phyloP scores from a whole-genome alignment of 768 basidiomycete genomes.

The Royoungia palumana region DNA sequence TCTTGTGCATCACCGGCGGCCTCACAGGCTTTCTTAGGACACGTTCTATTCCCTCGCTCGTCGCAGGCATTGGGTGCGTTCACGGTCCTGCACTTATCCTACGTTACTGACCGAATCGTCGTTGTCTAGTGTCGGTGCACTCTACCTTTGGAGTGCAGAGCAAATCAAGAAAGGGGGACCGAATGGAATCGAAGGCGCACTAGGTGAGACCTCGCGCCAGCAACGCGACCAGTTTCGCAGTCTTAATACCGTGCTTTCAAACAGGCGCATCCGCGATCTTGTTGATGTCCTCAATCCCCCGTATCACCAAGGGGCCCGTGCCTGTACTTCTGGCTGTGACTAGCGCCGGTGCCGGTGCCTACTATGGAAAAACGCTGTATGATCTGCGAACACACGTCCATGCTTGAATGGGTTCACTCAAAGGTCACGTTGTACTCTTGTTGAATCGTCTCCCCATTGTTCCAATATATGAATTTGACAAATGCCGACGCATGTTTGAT shows the following conservation, averaged over 20 bases:
- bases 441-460: conserved; percentile 1
- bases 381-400: conserved; percentile 23
- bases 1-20: conserved; percentile 74
- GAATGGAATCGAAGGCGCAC: conserved; percentile 75
- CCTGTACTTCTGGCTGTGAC: conserved; percentile 61
- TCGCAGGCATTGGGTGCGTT: conserved; percentile 75
- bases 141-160: conserved; percentile 79
- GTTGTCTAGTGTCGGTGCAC: conserved; percentile 59
- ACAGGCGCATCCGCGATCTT: conserved; percentile 75
- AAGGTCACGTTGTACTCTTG: conserved; percentile 11
- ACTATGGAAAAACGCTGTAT: conserved; percentile 65
- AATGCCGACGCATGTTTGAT: conserved; percentile 4
- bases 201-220: conserved; percentile 49
- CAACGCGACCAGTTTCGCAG: background rate
- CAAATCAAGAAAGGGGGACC: conserved; percentile 67
- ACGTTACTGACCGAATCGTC: background rate
- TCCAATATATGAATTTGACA: background rate
- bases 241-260: background rate
- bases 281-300: conserved; percentile 70
- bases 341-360: conserved; percentile 56
- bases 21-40: conserved; percentile 68
- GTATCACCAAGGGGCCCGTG: conserved; percentile 70
- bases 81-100: background rate
- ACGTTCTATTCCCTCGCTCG: conserved; percentile 75
- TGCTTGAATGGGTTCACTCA: conserved; percentile 5